Conservation (phyloP, 495 filamentous ascomycete species). For the Darksidea phi region DNA sequence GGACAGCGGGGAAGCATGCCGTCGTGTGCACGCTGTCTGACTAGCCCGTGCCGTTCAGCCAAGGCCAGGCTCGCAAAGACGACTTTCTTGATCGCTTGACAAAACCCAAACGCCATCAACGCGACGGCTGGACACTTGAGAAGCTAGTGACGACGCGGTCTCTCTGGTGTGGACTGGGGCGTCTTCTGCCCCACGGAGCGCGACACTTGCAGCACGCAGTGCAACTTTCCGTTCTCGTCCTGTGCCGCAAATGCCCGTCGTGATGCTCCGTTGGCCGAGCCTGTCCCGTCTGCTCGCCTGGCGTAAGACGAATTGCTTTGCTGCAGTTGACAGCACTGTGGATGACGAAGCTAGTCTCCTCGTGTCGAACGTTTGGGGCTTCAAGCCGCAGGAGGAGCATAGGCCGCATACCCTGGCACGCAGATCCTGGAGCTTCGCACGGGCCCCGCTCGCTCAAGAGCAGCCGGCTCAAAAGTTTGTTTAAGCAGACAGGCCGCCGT, state of each 20-base stretch:
- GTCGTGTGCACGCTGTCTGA: slow-evolving; percentile 6
- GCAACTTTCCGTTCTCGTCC: background rate
- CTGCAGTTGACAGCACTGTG: slow-evolving; percentile 7
- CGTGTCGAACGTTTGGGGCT: slow-evolving; percentile 29
- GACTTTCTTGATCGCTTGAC: slow-evolving; percentile 19
- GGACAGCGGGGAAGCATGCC: slow-evolving; percentile 1
- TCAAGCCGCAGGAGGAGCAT: slow-evolving; percentile 24
- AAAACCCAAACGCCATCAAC: slow-evolving; percentile 27
- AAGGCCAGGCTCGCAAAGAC: slow-evolving; percentile 12
- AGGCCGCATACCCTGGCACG: slow-evolving; percentile 8
- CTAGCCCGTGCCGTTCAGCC: slow-evolving; percentile 9
- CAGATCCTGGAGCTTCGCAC: slow-evolving; percentile 25
- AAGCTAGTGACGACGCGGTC: slow-evolving; percentile 18
- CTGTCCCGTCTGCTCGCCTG: background rate
- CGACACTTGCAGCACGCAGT: no score
- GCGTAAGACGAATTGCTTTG: background rate
- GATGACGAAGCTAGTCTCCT: slow-evolving; percentile 19
- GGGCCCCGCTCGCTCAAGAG: background rate
- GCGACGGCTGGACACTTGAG: slow-evolving; percentile 11
- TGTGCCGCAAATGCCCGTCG: background rate
- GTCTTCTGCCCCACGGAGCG: background rate
- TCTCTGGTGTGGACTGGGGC: slow-evolving; percentile 15
- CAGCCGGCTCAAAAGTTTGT: background rate
- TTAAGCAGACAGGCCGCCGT: background rate
- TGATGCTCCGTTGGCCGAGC: no score